phyloP scores from a whole-genome alignment of 129 eudicot species.

The Oenanthe sinensis region DNA sequence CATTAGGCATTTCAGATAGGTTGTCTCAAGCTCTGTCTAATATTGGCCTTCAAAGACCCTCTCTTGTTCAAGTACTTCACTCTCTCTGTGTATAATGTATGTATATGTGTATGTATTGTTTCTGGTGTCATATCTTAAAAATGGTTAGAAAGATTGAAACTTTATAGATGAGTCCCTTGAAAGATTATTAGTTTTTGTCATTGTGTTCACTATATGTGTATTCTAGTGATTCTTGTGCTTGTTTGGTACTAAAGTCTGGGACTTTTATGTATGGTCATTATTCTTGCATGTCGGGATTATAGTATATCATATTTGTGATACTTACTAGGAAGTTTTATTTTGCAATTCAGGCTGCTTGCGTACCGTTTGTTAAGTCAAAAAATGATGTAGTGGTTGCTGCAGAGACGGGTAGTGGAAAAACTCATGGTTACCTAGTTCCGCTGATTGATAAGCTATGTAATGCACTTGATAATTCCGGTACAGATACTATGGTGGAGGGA shows the following conservation, averaged over 20 bases:
- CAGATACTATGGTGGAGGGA: constrained; percentile 18
- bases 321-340: not conserved
- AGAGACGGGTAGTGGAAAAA: constrained; percentile 98
- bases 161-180: not conserved
- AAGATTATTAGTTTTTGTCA: not conserved
- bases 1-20: constrained; percentile 56
- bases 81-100: not conserved
- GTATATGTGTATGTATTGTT: not conserved
- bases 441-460: constrained; percentile 46
- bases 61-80: constrained; percentile 52
- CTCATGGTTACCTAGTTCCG: constrained; percentile 89
- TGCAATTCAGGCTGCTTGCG: constrained; percentile 61
- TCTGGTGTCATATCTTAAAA: not conserved
- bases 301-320: not conserved
- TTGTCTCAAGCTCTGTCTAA: constrained; percentile 46
- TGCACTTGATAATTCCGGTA: constrained; percentile 12
- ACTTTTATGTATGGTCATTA: not conserved
- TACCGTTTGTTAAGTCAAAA: constrained; percentile 69
- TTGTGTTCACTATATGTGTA: not conserved
- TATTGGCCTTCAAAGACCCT: constrained; percentile 61
- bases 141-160: not conserved
- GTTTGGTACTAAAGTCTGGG: not conserved
- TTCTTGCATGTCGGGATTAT: not conserved
- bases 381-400: constrained; percentile 88
- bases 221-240: not conserved